Conservation (phyloP, 139 green algal species). For the Deuterostichococcus epilithicus region DNA sequence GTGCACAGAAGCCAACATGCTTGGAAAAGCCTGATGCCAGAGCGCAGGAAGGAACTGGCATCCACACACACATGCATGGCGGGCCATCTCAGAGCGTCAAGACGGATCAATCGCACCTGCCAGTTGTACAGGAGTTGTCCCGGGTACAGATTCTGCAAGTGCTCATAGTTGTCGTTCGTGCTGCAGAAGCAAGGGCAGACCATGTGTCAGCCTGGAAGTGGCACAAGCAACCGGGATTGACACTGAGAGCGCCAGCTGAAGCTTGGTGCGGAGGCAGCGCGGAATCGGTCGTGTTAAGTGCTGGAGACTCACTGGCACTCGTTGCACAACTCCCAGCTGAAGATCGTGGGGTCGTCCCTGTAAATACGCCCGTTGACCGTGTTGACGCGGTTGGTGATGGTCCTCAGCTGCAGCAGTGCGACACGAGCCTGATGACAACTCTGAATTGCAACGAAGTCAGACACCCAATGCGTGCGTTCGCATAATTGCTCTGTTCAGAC, state of each 20-base stretch:
- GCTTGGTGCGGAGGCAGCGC: background rate
- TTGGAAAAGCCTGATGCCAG: too few species aligned
- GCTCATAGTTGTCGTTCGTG: background rate
- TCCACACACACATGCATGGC: background rate
- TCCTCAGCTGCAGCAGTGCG: conserved; percentile 8
- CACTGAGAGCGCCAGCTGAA: background rate
- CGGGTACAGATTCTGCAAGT: background rate
- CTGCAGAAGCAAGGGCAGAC: background rate
- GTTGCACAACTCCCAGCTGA: conserved; percentile 47
- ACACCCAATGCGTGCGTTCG: too few species aligned
- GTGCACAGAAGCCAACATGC: background rate
- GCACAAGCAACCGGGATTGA: background rate
- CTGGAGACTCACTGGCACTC: conserved; percentile 13
- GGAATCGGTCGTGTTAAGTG: background rate
- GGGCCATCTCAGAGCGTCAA: background rate
- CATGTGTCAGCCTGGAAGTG: background rate
- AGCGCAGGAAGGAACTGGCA: too few species aligned
- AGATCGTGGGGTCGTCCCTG: conserved; percentile 37
- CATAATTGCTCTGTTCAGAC: too few species aligned
- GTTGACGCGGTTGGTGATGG: conserved; percentile 23
- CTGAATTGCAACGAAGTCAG: too few species aligned
- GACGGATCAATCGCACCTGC: too few species aligned
- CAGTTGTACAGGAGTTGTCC: background rate
- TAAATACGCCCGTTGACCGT: conserved; percentile 37
- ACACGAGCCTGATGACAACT: too few species aligned